Base-by-base conservation (phyloP, 345 rosid genomes). In the Streptanthus diversifolius region DNA sequence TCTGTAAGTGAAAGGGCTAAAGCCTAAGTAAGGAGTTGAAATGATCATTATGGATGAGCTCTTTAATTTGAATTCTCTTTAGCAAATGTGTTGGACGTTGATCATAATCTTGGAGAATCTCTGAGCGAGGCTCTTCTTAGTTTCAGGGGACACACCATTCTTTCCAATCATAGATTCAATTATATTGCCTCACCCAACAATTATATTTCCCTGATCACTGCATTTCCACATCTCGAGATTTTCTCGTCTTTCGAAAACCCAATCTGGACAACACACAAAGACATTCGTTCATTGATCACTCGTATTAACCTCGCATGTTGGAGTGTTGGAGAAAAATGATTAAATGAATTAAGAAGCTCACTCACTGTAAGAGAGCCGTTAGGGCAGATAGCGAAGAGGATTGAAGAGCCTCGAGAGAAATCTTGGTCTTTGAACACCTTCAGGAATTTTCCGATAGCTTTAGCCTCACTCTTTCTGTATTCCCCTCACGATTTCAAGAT, bases 131-230 rank as follows among this genome's bases (percentile, higher is more conserved):
- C 84, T 76, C 66, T 68, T 40, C 73, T 44, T 87, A 24, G 90
- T 80, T 9, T 32, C 62, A 18, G 88, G 95, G 53, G 95, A 91
- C 30, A 85, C 91, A 3, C 95, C 95, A 7, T 87, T 71, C 80
- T 85, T 77, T n/a, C 97, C 97, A 1, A 91, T 78, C 37, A 88
- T 85, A 0, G 91, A 84, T 73, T 84, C 92, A 41, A 91, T 56
- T 1, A 91, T 47, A 91, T 47, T n/a, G 90, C 84, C 41, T 82
- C 88, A 0, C 89, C 71, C 5, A 88, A 77, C 17, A 78, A 78
- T 43, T 79, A n/a, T n/a, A n/a, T 88, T 70, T 88, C 87, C 53
- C 85, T 84, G 32, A 91, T 88, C 72, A 81, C 80, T 1, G 69
- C 71, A 1, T 55, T 56, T 56, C 78, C 84, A 13, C 1, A 71